Percentiles rank a stretch among this genome's conserved stretches.
phyloP scores from a whole-genome alignment of 306 rosid genomes.

The Cucurbita ficifolia region DNA sequence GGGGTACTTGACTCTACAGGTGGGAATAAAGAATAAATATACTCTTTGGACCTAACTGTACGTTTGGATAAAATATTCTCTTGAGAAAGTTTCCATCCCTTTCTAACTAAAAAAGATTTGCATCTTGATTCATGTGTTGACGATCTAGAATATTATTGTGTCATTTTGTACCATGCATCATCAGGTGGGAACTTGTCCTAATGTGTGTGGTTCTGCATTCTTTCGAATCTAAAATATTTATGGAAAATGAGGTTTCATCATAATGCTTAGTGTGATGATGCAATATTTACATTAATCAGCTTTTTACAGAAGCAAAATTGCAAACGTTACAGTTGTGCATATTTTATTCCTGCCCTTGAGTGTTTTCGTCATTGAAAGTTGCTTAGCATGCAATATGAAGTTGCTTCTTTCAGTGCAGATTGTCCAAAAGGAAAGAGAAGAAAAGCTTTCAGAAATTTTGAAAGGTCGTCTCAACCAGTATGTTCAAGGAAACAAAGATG shows the following conservation, averaged over 20 bases:
- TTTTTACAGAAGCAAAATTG: not conserved
- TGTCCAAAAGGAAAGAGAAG: conserved; percentile 94
- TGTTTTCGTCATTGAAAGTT: conserved; percentile 7
- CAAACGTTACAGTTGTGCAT: not conserved
- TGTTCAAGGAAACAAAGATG: conserved; percentile 74
- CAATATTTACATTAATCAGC: not conserved
- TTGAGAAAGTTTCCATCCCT: not conserved
- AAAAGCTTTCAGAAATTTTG: conserved; percentile 59
- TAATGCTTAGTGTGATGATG: not conserved
- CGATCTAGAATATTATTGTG: not conserved
- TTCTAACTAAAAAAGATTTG: not conserved
- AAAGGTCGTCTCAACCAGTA: conserved; percentile 66
- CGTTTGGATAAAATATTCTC: not conserved
- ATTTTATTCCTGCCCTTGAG: not conserved
- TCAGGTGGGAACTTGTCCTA: not conserved
- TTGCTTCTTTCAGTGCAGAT: conserved; percentile 31
- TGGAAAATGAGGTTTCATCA: not conserved
- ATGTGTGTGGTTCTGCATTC: not conserved
- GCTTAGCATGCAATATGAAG: conserved; percentile 13
- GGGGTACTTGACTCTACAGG: not conserved
- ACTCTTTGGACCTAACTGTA: not conserved
- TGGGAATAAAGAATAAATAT: not conserved
- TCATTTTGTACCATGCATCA: not conserved
- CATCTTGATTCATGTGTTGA: not conserved
- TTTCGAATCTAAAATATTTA: not conserved